A percentile compares a stretch with the other conserved stretches of the same genome.
These are phyloP conservation scores for Blastobotrys peoriensis DNA, from an alignment of 805 yeast genomes.

Conservation along the genomic window DNA sequence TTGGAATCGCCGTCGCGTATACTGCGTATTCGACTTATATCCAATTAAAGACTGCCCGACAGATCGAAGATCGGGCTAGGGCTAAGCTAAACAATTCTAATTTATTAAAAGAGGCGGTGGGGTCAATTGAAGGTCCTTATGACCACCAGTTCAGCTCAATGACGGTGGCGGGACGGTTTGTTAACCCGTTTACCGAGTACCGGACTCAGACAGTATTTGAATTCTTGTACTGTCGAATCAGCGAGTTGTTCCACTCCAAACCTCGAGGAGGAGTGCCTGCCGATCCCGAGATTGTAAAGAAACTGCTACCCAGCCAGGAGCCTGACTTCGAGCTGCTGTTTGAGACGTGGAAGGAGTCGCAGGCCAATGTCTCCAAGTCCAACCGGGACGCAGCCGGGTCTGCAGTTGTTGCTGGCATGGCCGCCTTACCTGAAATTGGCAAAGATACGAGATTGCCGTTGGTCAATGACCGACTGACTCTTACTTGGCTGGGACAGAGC, in stretches of 20 bases:
- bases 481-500: constrained; percentile 94
- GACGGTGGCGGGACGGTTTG: constrained; percentile 69
- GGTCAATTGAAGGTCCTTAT: too few relatives aligned
- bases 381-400: neutral
- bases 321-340: constrained; percentile 49
- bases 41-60: constrained; percentile 46
- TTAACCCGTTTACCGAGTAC: constrained; percentile 87
- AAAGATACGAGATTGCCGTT: constrained; percentile 11
- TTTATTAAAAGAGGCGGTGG: constrained; percentile 11
- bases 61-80: constrained; percentile 43
- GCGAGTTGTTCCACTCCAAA: constrained; percentile 59
- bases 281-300: constrained; percentile 42
- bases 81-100: constrained; percentile 21
- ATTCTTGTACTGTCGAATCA: constrained; percentile 64
- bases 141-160: constrained; percentile 38
- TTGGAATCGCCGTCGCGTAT: constrained; percentile 37
- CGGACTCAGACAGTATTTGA: constrained; percentile 86
- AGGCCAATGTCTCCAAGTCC: neutral
- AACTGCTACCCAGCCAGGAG: constrained; percentile 49
- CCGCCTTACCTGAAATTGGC: too few relatives aligned
- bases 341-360: constrained; percentile 19
- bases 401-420: neutral
- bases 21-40: constrained; percentile 61
- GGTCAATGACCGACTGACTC: constrained; percentile 40
- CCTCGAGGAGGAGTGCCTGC: constrained; percentile 57